phyloP scores from a whole-genome alignment of 345 rosid genomes.

The Boechera retrofracta region DNA sequence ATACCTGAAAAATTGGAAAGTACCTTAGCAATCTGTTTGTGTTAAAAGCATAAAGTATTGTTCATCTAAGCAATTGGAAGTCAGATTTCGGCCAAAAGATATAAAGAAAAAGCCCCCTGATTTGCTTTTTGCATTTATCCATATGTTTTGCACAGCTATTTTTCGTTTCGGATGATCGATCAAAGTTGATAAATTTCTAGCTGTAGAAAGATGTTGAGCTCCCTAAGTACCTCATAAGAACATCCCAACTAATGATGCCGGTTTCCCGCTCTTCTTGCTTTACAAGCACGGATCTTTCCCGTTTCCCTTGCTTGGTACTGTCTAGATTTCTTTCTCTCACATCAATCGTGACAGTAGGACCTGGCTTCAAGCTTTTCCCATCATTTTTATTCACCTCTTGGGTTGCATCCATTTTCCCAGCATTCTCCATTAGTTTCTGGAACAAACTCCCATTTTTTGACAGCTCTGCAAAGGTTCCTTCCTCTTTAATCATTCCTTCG shows the following conservation, averaged over 20 bases:
- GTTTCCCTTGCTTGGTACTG: slow-evolving; percentile 52
- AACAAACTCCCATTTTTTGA: slow-evolving; percentile 70
- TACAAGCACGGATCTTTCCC: slow-evolving; percentile 74
- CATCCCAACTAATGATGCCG: slow-evolving; percentile 84
- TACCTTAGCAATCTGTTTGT: not conserved
- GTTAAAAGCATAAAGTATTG: not conserved
- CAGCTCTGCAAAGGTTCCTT: slow-evolving; percentile 88
- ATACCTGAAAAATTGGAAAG: slow-evolving; percentile 60
- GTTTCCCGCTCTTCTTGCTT: slow-evolving; percentile 97
- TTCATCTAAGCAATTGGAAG: no score
- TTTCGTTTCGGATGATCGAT: not conserved
- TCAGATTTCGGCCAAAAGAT: no score
- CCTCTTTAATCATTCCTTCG: slow-evolving; percentile 83
- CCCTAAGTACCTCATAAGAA: slow-evolving; percentile 67
- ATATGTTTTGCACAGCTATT: no score
- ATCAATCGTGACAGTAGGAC: slow-evolving; percentile 46
- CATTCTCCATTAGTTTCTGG: slow-evolving; percentile 93
- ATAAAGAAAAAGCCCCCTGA: no score
- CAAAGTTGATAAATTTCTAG: not conserved
- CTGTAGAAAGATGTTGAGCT: not conserved
- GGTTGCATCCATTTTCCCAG: slow-evolving; percentile 88
- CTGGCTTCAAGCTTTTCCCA: slow-evolving; percentile 47
- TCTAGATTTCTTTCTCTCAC: slow-evolving; percentile 38
- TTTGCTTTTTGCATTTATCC: no score
- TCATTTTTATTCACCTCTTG: slow-evolving; percentile 48